Base-by-base conservation (phyloP, 345 rosid genomes). In the Eucalyptus curtisii region DNA sequence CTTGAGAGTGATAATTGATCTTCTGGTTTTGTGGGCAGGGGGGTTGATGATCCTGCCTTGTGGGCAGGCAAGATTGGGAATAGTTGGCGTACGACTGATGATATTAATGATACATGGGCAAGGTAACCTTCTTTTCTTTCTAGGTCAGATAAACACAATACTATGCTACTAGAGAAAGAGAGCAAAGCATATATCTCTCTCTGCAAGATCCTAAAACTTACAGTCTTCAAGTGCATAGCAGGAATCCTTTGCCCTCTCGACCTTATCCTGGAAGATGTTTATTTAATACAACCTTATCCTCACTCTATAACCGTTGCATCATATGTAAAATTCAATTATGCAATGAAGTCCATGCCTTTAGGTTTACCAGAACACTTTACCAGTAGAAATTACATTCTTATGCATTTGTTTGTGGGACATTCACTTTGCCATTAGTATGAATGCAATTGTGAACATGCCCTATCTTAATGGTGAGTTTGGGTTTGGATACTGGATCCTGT, bases 81-180 rank as follows among this genome's bases (percentile, higher is more conserved):
- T 93, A 97, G 99, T 93, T 97, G 99, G 99, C 99, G 99, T 76
- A 97, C 98, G 30, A 95, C 99, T 13, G 97, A 93, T 76, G 99
- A 97, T 93, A 97, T 97, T 90, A 96, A 95, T 66, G 99, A 96
- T 88, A 89, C 99, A 89, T 97, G 99, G 99, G 98, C 92, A 90
- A 97, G 99, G 99, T 97, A 88, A 86, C 88, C 90, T 66, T 87
- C 91, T 89, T 90, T 90, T 47, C 88, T 88, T 76, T 47, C 42
- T 40, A 31, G 31, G 24, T 64, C 19, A 84, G 25, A 16, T 47
- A 30, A 55, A 33, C 49, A 15, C 59, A 24, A 33, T 61, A 20
- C 40, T 4, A 55, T 49, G 61, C 59, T 47, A 50, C 45, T 52
- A 40, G 55, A 86, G 64, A 86, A 86, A 86, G 66, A 86, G 64